A percentile compares a stretch with the other conserved stretches of the same genome.
Conservation (phyloP, 805 yeast species). For the Lipomyces spencermartinsiae region DNA sequence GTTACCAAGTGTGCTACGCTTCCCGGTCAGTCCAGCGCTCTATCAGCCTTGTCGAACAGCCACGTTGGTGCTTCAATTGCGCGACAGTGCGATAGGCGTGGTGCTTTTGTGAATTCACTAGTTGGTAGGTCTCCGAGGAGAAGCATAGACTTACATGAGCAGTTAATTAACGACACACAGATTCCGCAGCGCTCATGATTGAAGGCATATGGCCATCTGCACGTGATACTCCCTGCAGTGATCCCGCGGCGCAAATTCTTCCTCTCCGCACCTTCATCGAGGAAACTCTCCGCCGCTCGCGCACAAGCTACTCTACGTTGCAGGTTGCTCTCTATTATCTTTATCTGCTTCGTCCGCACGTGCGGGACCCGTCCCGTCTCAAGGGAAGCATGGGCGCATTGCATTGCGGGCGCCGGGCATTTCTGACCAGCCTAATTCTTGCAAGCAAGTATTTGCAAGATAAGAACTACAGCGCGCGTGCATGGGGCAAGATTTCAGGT, state of each 20-base stretch:
- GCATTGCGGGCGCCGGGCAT: conserved; percentile 67
- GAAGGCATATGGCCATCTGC: conserved; percentile 46
- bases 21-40: neutral
- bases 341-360: conserved; percentile 52
- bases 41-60: neutral
- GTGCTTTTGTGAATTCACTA: conserved; percentile 29
- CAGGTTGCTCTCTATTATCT: conserved; percentile 73
- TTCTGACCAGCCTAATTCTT: conserved; percentile 70
- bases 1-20: conserved; percentile 15
- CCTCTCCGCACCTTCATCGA: conserved; percentile 48
- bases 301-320: conserved; percentile 65
- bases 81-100: conserved; percentile 19
- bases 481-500: conserved; percentile 81
- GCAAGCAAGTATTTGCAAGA: conserved; percentile 79
- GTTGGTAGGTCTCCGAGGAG: conserved; percentile 41
- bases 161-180: conserved; percentile 22
- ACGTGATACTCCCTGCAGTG: conserved; percentile 41
- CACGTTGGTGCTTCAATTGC: conserved; percentile 16
- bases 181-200: conserved; percentile 43
- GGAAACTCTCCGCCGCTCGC: conserved; percentile 55
- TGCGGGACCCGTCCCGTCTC: conserved; percentile 34
- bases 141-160: conserved; percentile 6
- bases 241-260: conserved; percentile 39
- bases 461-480: conserved; percentile 66
- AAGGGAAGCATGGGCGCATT: conserved; percentile 28